Percentiles rank a stretch among this genome's conserved stretches.
Evolutionary conservation across 2,329 filamentous ascomycete species (phyloP).

Genomic region (Fusarium sp.): DNA sequence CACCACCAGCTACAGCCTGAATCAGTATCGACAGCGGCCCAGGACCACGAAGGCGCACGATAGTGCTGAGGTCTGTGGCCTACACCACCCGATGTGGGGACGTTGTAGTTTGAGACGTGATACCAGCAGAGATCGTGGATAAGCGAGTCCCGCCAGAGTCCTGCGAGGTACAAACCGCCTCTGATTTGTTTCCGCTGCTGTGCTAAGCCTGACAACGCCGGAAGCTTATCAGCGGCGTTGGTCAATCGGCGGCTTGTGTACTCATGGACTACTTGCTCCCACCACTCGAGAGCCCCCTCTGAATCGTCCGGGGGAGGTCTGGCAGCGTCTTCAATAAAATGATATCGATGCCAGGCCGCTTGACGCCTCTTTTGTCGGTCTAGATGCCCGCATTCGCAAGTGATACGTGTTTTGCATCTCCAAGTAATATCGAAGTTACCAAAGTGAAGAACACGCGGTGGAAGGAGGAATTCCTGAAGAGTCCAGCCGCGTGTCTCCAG

Average conservation of each 20-base stretch:
- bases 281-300: not conserved
- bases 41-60: not conserved
- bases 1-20: not conserved
- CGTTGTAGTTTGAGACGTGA: not conserved
- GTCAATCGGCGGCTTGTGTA: not conserved
- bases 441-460: not conserved
- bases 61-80: not conserved
- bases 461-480: not conserved
- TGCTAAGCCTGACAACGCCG: not conserved
- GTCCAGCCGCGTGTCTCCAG: not conserved
- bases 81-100: not conserved
- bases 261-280: not conserved
- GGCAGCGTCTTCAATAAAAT: not conserved
- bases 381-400: not conserved
- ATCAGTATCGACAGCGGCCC: not conserved
- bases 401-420: not conserved
- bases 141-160: not conserved
- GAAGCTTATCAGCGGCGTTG: not conserved
- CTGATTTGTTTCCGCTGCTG: not conserved
- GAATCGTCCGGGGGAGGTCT: not conserved
- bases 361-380: not conserved
- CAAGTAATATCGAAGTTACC: not conserved
- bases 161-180: not conserved
- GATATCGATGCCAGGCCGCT: not conserved
- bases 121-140: not conserved